A percentile compares a stretch with the other conserved stretches of the same genome.
Evolutionary conservation across 768 basidiomycete genomes (phyloP).

Genomic region (Pleurotus platypus): DNA sequence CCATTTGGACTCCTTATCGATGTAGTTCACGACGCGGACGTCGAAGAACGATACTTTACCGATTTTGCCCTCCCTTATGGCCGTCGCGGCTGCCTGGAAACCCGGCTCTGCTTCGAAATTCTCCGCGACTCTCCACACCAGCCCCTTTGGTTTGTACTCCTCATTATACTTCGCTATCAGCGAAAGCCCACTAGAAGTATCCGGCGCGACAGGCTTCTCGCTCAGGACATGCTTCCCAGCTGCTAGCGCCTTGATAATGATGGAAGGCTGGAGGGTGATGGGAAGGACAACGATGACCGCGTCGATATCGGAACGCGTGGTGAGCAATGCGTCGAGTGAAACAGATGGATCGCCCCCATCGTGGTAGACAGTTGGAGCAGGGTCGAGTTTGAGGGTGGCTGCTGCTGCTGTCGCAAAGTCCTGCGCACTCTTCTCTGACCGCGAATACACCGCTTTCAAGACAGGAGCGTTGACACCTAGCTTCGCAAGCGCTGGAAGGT

Average conservation of each 20-base stretch:
- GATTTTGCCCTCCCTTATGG: constrained; percentile 58
- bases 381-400: constrained; percentile 31
- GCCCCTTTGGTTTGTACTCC: constrained; percentile 59
- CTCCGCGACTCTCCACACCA: constrained; percentile 82
- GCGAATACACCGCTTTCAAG: constrained; percentile 75
- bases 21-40: constrained; percentile 43
- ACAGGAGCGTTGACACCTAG: constrained; percentile 41
- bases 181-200: constrained; percentile 57
- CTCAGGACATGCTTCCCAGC: constrained; percentile 87
- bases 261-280: constrained; percentile 66
- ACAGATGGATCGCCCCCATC: constrained; percentile 38
- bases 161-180: constrained; percentile 67
- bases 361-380: constrained; percentile 49
- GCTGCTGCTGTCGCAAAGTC: constrained; percentile 49
- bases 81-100: constrained; percentile 40
- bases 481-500: constrained; percentile 68
- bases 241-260: constrained; percentile 58
- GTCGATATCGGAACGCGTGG: constrained; percentile 57
- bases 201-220: constrained; percentile 83
- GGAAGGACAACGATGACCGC: constrained; percentile 78
- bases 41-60: constrained; percentile 72
- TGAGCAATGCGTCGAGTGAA: constrained; percentile 60
- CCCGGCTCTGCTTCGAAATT: constrained; percentile 71
- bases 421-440: constrained; percentile 58
- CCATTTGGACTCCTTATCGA: constrained; percentile 66